These are phyloP conservation scores for Apiospora aurea DNA, from an alignment of 2,329 filamentous ascomycete species.

Conservation along the genomic window DNA sequence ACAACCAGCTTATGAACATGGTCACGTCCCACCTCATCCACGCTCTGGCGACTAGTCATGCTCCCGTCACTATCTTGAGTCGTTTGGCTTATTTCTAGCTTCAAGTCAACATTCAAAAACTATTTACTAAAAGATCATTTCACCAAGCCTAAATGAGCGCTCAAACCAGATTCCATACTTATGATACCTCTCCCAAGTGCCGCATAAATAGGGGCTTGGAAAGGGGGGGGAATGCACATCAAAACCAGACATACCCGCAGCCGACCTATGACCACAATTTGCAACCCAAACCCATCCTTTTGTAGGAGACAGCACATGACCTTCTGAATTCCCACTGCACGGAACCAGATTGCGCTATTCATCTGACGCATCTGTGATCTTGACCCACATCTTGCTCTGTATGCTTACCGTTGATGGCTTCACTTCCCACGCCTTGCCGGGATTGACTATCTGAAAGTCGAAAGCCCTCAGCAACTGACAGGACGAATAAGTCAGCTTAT, in stretches of 20 bases:
- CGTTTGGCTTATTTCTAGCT: neutral
- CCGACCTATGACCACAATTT: neutral
- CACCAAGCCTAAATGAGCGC: neutral
- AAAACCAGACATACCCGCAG: neutral
- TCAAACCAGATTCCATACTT: neutral
- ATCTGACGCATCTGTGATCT: conserved; percentile 28
- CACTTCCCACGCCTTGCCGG: conserved; percentile 29
- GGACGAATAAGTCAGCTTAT: neutral
- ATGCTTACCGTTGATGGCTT: conserved; percentile 31
- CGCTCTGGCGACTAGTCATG: too few relatives aligned
- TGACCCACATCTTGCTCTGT: conserved; percentile 34
- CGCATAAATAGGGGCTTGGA: neutral
- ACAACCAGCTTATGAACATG: neutral
- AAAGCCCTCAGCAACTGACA: conserved; percentile 33
- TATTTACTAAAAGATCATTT: too few relatives aligned
- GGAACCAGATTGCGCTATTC: neutral
- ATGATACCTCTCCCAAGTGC: neutral
- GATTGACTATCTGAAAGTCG: conserved; percentile 34
- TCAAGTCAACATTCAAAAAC: too few relatives aligned
- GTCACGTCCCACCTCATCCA: neutral
- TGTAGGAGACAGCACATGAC: neutral
- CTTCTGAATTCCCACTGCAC: too few relatives aligned
- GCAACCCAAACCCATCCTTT: too few relatives aligned
- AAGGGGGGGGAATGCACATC: neutral
- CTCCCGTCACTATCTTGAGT: too few relatives aligned